These are phyloP conservation scores for Penicillium roqueforti DNA, from an alignment of 495 filamentous ascomycete genomes.

Conservation along the genomic window DNA sequence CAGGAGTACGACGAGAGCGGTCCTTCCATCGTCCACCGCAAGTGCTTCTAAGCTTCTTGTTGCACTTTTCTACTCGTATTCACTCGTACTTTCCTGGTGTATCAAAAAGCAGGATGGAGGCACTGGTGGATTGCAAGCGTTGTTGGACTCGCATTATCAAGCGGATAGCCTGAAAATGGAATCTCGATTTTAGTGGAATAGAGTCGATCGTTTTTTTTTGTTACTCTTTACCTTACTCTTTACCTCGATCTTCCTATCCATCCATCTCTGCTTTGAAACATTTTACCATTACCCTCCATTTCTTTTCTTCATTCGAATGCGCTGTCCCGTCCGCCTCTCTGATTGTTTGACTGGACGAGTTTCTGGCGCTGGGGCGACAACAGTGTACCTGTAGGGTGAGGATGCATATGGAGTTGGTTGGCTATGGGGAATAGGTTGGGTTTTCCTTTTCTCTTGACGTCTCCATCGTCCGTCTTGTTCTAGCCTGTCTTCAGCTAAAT, in stretches of 20 bases:
- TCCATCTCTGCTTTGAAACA: slow-evolving; percentile 6
- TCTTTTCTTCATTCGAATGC: not conserved
- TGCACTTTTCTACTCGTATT: slow-evolving; percentile 39
- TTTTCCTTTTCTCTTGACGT: slow-evolving; percentile 12
- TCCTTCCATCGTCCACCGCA: slow-evolving; percentile 99
- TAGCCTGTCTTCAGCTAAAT: slow-evolving; percentile 26
- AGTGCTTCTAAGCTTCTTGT: slow-evolving; percentile 87
- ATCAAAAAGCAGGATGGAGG: slow-evolving; percentile 47
- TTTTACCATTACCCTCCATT: not conserved
- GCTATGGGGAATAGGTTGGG: not conserved
- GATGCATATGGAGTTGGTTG: slow-evolving; percentile 27
- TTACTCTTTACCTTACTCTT: slow-evolving; percentile 13
- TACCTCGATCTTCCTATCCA: slow-evolving; percentile 8
- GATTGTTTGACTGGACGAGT: not conserved
- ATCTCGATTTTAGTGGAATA: slow-evolving; percentile 48
- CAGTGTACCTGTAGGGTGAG: slow-evolving; percentile 18
- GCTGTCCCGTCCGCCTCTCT: slow-evolving; percentile 3
- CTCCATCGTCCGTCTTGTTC: slow-evolving; percentile 7
- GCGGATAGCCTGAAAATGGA: slow-evolving; percentile 48
- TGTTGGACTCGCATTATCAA: slow-evolving; percentile 48
- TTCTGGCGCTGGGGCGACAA: slow-evolving; percentile 7
- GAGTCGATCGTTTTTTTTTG: slow-evolving; percentile 35
- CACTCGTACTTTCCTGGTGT: slow-evolving; percentile 48
- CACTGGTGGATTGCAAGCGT: slow-evolving; percentile 42
- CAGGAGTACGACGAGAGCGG: slow-evolving; percentile 99